Evolutionary conservation across 495 filamentous ascomycete species (phyloP).

Genomic region (Aspergillus leporis): DNA sequence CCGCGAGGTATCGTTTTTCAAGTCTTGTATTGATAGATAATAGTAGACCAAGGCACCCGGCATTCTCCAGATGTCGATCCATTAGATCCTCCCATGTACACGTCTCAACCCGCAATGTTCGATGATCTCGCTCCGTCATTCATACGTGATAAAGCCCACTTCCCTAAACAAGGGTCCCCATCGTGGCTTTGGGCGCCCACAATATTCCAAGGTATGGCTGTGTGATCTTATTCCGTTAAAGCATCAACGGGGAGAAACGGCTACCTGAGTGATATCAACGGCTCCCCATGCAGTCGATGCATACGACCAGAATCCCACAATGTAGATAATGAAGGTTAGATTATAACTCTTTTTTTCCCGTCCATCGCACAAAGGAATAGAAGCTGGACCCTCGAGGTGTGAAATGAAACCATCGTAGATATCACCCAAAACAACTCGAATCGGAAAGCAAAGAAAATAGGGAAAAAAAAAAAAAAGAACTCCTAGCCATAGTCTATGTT

Average conservation of each 20-base stretch:
- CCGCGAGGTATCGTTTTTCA: neutral
- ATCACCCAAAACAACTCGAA: constrained; percentile 6
- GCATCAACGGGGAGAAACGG: neutral
- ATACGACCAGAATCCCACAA: neutral
- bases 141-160: neutral
- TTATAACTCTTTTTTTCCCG: neutral
- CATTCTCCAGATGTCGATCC: neutral
- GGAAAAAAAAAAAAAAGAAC: constrained; percentile 1
- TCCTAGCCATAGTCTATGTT: constrained; percentile 7
- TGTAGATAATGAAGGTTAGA: constrained; percentile 1
- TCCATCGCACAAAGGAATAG: neutral
- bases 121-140: neutral
- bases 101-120: neutral
- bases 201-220: neutral
- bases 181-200: neutral
- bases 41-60: neutral
- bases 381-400: neutral
- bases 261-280: neutral
- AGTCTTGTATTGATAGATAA: neutral
- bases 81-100: neutral
- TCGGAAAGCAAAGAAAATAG: constrained; percentile 1
- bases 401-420: neutral
- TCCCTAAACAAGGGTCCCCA: neutral
- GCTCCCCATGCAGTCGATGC: neutral
- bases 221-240: neutral